phyloP scores from a whole-genome alignment of 305 asterid genomes.

The Fraxinus sp. region DNA sequence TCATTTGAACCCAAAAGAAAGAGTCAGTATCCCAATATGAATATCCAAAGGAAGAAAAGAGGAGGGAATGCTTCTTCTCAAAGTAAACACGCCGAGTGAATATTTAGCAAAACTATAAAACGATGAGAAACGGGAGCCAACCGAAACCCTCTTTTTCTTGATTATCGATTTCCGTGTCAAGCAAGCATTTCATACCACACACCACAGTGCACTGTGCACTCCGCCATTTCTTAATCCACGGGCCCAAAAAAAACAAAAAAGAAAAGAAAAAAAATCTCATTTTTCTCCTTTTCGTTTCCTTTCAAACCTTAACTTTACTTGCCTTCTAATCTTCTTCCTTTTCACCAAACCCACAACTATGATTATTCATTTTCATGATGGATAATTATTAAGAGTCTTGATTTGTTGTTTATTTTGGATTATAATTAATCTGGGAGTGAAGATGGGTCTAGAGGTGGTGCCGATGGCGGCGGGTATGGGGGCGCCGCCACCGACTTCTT shows the following conservation, averaged over 20 bases:
- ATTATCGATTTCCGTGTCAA: slow-evolving; percentile 94
- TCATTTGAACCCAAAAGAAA: not conserved
- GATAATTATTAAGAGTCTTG: slow-evolving; percentile 17
- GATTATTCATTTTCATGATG: slow-evolving; percentile 2
- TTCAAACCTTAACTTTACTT: slow-evolving; percentile 38
- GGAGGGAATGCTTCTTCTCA: not conserved
- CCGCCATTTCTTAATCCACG: slow-evolving; percentile 43
- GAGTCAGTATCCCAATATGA: not conserved
- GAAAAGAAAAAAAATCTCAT: not conserved
- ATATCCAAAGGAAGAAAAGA: not conserved
- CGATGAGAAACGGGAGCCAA: not conserved
- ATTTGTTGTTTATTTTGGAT: slow-evolving; percentile 15
- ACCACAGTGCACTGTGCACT: slow-evolving; percentile 19
- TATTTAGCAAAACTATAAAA: not conserved
- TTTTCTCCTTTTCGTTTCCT: slow-evolving; percentile 8
- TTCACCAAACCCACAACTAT: slow-evolving; percentile 11
- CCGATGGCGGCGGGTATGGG: slow-evolving; percentile 29
- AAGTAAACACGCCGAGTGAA: not conserved
- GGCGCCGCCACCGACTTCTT: slow-evolving; percentile 49
- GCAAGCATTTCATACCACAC: slow-evolving; percentile 68
- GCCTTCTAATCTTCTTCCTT: slow-evolving; percentile 36
- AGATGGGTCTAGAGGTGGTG: slow-evolving; percentile 44
- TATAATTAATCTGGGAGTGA: slow-evolving; percentile 21
- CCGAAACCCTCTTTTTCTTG: slow-evolving; percentile 1
- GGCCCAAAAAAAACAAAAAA: slow-evolving; percentile 19